phyloP scores from a whole-genome alignment of 495 filamentous ascomycete species.

The Halenospora varia region DNA sequence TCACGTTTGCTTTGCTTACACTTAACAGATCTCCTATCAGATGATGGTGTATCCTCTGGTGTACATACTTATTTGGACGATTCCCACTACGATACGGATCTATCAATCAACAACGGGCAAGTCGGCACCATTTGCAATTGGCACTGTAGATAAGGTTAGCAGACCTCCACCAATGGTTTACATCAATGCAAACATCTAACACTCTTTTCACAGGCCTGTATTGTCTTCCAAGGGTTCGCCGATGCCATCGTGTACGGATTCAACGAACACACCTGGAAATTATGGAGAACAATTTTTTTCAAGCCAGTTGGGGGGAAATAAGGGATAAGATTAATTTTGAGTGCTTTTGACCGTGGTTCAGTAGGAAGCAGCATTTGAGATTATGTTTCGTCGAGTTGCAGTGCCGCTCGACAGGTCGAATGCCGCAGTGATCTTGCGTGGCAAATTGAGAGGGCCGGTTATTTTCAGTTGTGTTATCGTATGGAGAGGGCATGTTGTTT shows the following conservation, averaged over 20 bases:
- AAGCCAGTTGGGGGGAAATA: not conserved
- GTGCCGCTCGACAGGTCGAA: too few relatives aligned
- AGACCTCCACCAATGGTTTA: not conserved
- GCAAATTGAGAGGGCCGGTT: not conserved
- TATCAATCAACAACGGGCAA: conserved; percentile 34
- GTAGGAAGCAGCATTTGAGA: too few relatives aligned
- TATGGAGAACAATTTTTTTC: conserved; percentile 12
- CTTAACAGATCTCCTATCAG: conserved; percentile 30
- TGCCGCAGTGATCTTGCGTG: too few relatives aligned
- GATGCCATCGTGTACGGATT: conserved; percentile 41
- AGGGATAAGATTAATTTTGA: too few relatives aligned
- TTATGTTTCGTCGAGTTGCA: too few relatives aligned
- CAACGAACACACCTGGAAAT: conserved; percentile 29
- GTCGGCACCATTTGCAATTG: conserved; percentile 34
- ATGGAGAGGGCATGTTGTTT: not conserved
- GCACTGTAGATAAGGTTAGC: conserved; percentile 36
- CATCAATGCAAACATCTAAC: not conserved
- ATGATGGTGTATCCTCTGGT: conserved; percentile 42
- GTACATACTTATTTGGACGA: conserved; percentile 40
- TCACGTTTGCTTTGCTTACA: not conserved
- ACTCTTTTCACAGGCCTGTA: conserved; percentile 26
- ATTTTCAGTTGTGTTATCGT: not conserved
- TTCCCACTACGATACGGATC: conserved; percentile 38
- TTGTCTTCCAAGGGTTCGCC: conserved; percentile 40
- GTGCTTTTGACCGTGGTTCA: too few relatives aligned